A percentile compares a stretch with the other conserved stretches of the same genome.
phyloP scores from a whole-genome alignment of 2,329 filamentous ascomycete species.

The Aspergillus brunneoviolaceus region DNA sequence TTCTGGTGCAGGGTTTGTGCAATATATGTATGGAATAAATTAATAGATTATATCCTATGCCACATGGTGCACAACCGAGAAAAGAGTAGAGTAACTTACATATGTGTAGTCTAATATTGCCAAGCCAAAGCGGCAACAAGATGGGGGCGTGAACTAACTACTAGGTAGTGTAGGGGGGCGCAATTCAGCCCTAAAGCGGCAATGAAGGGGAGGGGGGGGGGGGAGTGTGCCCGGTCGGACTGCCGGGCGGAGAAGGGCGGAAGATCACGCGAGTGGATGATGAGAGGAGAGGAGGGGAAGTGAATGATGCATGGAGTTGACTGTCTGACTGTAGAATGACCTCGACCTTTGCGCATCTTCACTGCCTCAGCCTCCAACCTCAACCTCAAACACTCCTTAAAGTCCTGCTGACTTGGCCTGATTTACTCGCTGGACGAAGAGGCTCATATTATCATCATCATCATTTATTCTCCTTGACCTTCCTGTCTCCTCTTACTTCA shows the following conservation, averaged over 20 bases:
- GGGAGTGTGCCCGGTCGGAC: no score
- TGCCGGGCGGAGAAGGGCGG: conserved; percentile 4
- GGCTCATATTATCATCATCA: no score
- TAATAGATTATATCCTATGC: background rate
- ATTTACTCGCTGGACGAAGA: conserved; percentile 3
- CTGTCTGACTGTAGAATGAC: background rate
- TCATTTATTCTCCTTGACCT: background rate
- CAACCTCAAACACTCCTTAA: no score
- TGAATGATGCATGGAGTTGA: background rate
- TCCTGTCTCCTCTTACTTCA: background rate
- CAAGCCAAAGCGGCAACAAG: background rate
- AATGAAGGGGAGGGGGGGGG: background rate
- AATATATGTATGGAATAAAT: background rate
- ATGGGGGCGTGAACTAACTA: background rate
- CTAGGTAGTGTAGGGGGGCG: no score
- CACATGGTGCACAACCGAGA: no score
- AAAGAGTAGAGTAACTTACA: background rate
- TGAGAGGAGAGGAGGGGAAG: background rate
- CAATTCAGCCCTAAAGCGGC: background rate
- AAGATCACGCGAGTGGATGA: conserved; percentile 6
- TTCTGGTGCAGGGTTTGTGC: background rate
- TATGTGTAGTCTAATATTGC: background rate
- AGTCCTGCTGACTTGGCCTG: background rate
- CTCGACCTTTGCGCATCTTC: conserved; percentile 5
- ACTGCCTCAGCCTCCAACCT: background rate